Percentiles rank a stretch among this genome's conserved stretches.
Conservation (phyloP, 441 rosid genomes). For the Aquilaria agallochum region DNA sequence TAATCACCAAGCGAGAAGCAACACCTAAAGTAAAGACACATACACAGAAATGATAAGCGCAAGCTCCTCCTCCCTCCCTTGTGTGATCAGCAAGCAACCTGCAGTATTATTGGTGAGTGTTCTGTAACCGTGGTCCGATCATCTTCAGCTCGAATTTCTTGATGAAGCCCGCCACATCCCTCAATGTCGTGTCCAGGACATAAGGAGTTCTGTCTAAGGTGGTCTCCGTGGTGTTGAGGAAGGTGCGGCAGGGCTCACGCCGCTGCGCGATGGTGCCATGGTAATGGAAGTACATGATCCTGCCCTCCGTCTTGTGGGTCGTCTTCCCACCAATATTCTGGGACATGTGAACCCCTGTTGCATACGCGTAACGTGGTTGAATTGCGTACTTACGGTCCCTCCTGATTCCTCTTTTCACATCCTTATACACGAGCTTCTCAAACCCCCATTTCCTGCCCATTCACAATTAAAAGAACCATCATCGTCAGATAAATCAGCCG, state of each 20-base stretch:
- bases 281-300: slow-evolving; percentile 72
- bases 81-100: too few relatives aligned
- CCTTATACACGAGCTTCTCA: slow-evolving; percentile 82
- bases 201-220: slow-evolving; percentile 58
- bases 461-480: not conserved
- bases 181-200: slow-evolving; percentile 65
- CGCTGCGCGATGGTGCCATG: slow-evolving; percentile 77
- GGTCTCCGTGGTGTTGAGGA: slow-evolving; percentile 38
- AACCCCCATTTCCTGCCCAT: slow-evolving; percentile 64
- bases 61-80: slow-evolving; percentile 14
- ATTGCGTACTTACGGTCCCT: slow-evolving; percentile 83
- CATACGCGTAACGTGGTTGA: slow-evolving; percentile 69
- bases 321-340: slow-evolving; percentile 73
- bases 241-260: slow-evolving; percentile 63
- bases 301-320: slow-evolving; percentile 46
- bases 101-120: slow-evolving; percentile 49
- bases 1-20: slow-evolving; percentile 18
- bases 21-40: slow-evolving; percentile 23
- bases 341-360: slow-evolving; percentile 90
- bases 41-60: slow-evolving; percentile 26
- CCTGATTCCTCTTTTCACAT: slow-evolving; percentile 59
- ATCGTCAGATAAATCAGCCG: too few relatives aligned
- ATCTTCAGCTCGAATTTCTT: slow-evolving; percentile 70
- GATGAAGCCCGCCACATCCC: slow-evolving; percentile 43
- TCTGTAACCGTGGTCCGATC: slow-evolving; percentile 55